A percentile compares a stretch with the other conserved stretches of the same genome.
Evolutionary conservation across 2,329 filamentous ascomycete species (phyloP).

Genomic region (Elsinoe australis): DNA sequence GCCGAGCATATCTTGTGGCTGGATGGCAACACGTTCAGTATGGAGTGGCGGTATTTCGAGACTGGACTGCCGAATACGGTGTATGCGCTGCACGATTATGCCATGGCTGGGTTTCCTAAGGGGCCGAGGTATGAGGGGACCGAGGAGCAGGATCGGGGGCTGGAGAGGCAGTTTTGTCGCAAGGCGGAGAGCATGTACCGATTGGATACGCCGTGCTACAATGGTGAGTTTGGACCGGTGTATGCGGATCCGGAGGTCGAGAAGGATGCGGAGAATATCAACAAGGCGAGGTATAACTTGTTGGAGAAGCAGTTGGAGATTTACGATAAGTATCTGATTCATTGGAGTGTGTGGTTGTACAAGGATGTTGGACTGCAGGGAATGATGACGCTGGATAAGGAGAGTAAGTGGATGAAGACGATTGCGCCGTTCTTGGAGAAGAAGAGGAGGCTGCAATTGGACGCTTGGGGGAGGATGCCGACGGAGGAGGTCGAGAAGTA

Average conservation of each 20-base stretch:
- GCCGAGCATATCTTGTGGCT: constrained; percentile 41
- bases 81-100: constrained; percentile 48
- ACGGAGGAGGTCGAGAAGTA: constrained; percentile 38
- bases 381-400: constrained; percentile 26
- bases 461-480: constrained; percentile 47
- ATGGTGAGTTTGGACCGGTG: constrained; percentile 43
- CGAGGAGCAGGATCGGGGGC: constrained; percentile 36
- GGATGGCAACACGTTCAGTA: constrained; percentile 32
- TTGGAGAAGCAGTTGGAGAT: constrained; percentile 43
- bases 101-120: constrained; percentile 44
- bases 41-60: constrained; percentile 39
- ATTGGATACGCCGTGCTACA: constrained; percentile 42
- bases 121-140: constrained; percentile 38
- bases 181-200: constrained; percentile 43
- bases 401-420: constrained; percentile 38
- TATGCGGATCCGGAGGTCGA: constrained; percentile 38
- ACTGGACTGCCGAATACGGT: constrained; percentile 40
- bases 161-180: constrained; percentile 40
- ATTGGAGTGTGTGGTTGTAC: constrained; percentile 47
- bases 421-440: constrained; percentile 49
- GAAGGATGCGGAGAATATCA: constrained; percentile 33
- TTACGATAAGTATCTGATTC: constrained; percentile 45
- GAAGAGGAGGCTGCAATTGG: constrained; percentile 47
- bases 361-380: constrained; percentile 31
- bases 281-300: constrained; percentile 37